Percentiles rank a stretch among this genome's conserved stretches.
These are phyloP conservation scores for Chloris gayana DNA, from an alignment of 176 grass and related monocot species.

Conservation along the genomic window DNA sequence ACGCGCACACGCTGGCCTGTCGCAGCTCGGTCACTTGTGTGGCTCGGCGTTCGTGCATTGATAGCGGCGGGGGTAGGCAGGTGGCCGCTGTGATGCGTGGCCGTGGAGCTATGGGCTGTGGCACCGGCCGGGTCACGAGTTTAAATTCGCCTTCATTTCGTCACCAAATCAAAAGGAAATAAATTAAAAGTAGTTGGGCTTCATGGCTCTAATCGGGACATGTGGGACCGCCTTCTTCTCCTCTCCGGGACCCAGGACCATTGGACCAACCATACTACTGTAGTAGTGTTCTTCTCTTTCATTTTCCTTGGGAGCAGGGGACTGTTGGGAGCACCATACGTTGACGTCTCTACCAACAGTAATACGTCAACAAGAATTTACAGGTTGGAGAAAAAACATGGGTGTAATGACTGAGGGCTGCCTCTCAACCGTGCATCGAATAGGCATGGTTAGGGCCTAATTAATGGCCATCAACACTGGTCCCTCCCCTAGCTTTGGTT, in stretches of 20 bases:
- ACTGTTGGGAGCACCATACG: not conserved
- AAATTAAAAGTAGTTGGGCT: conserved; percentile 1
- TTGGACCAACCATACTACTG: no score
- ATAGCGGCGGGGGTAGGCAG: not conserved
- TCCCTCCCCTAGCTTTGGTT: not conserved
- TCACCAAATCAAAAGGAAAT: no score
- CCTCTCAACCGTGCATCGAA: not conserved
- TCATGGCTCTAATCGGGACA: conserved; percentile 19
- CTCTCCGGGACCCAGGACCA: not conserved
- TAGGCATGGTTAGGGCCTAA: not conserved
- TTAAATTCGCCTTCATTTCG: no score
- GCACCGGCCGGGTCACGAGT: no score
- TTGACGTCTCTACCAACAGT: not conserved
- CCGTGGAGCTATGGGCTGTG: not conserved
- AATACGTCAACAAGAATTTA: not conserved
- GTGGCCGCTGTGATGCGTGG: not conserved
- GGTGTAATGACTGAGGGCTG: not conserved
- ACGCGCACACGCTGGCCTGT: not conserved
- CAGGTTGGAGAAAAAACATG: not conserved
- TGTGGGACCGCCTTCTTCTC: not conserved
- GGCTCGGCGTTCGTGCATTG: not conserved
- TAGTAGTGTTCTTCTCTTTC: not conserved
- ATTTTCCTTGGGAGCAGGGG: not conserved
- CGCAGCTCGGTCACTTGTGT: not conserved
- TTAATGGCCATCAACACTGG: not conserved